Conservation (phyloP, 805 yeast species). For the Danielia reshetovae region DNA sequence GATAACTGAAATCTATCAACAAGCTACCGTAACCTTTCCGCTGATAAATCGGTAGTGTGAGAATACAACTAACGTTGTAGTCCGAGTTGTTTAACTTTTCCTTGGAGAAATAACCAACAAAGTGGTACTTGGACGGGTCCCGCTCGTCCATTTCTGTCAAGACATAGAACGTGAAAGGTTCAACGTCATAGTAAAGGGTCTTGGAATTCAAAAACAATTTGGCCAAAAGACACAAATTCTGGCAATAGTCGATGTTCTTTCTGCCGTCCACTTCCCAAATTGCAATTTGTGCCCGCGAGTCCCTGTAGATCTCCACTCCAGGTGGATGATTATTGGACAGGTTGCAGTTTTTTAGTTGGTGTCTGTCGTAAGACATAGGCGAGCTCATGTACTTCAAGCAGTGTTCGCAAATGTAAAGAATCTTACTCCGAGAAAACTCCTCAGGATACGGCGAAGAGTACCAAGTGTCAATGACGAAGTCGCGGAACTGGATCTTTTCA, state of each 20-base stretch:
- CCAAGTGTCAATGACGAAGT: conserved; percentile 82
- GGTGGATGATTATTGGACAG: conserved; percentile 60
- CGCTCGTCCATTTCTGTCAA: conserved; percentile 61
- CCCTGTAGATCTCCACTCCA: conserved; percentile 41
- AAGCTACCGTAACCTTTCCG: conserved; percentile 86
- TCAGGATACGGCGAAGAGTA: conserved; percentile 91
- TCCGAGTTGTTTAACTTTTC: conserved; percentile 72
- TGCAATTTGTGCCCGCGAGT: conserved; percentile 23
- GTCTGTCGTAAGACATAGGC: conserved; percentile 64
- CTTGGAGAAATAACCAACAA: conserved; percentile 93
- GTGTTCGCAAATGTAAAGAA: conserved; percentile 74
- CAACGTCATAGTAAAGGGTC: conserved; percentile 90
- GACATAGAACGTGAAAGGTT: conserved; percentile 88
- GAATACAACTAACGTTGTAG: conserved; percentile 85
- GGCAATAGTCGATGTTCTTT: conserved; percentile 77
- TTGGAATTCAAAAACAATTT: conserved; percentile 87
- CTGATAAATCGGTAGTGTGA: conserved; percentile 85
- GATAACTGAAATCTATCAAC: conserved; percentile 83
- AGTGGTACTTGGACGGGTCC: conserved; percentile 50
- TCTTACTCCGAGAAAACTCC: conserved; percentile 60
- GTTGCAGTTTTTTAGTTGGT: conserved; percentile 65
- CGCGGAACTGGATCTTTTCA: conserved; percentile 64
- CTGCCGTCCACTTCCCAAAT: conserved; percentile 71
- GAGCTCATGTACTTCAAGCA: conserved; percentile 79
- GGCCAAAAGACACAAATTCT: conserved; percentile 83